Percentiles rank a stretch among this genome's conserved stretches.
phyloP scores from a whole-genome alignment of 2,329 filamentous ascomycete genomes.

The Aureobasidium namibiae region DNA sequence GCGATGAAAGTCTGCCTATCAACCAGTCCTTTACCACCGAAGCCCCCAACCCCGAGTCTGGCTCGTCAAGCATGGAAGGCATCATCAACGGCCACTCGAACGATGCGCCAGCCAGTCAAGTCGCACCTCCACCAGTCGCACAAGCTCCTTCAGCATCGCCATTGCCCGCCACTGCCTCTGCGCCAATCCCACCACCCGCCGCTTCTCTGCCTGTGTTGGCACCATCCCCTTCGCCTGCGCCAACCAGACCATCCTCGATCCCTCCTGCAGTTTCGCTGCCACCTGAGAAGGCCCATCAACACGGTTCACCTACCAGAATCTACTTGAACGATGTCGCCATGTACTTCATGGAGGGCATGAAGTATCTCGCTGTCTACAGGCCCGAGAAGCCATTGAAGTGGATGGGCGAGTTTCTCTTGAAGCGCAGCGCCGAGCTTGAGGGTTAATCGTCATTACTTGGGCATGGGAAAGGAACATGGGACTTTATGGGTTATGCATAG shows the following conservation, averaged over 20 bases:
- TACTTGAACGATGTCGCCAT: conserved; percentile 44
- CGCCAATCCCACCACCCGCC: conserved; percentile 3
- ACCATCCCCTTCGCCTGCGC: conserved; percentile 19
- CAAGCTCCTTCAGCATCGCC: conserved; percentile 7
- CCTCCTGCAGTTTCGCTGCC: conserved; percentile 19
- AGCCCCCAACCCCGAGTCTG: neutral
- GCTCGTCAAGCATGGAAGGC: neutral
- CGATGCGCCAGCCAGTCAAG: neutral
- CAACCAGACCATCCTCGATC: conserved; percentile 23
- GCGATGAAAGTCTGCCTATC: neutral
- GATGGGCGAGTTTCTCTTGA: conserved; percentile 39
- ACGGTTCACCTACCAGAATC: conserved; percentile 40
- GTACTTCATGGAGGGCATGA: conserved; percentile 44
- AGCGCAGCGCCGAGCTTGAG: conserved; percentile 41
- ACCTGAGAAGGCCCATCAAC: conserved; percentile 33
- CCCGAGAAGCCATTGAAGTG: conserved; percentile 44
- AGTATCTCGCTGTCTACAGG: conserved; percentile 41
- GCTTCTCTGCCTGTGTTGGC: conserved; percentile 5
- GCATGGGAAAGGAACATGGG: neutral
- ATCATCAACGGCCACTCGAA: neutral
- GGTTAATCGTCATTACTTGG: conserved; percentile 19
- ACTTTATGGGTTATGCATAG: conserved; percentile 4
- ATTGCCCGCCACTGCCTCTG: conserved; percentile 4
- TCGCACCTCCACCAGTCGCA: neutral
- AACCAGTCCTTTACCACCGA: neutral